Conservation (phyloP, 768 basidiomycete species). For the Rhizopogon sp. region DNA sequence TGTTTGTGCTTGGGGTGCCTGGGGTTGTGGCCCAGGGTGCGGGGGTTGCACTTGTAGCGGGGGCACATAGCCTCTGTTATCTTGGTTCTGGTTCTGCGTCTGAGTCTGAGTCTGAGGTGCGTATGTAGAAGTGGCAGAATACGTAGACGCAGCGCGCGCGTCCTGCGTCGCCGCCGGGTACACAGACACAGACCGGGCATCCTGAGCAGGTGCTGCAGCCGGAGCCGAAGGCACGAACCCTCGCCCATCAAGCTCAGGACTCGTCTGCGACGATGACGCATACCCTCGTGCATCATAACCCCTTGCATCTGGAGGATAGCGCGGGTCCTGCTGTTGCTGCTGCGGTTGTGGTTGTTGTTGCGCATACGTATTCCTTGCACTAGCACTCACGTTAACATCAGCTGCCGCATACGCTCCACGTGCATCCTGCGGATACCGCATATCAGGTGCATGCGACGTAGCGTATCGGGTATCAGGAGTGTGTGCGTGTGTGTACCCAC, state of each 20-base stretch:
- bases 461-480: background rate
- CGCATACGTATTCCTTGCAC: slow-evolving; percentile 15
- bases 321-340: slow-evolving; percentile 7
- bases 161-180: no score
- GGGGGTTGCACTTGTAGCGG: slow-evolving; percentile 7
- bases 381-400: no score
- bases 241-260: background rate
- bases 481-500: background rate
- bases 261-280: background rate
- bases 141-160: no score
- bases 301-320: background rate
- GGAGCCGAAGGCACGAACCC: background rate
- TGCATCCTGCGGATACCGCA: slow-evolving; percentile 4
- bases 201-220: no score
- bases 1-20: slow-evolving; percentile 21
- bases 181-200: no score
- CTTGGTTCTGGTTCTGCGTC: no score
- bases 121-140: background rate
- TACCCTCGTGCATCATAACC: background rate
- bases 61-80: background rate
- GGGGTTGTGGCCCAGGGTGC: slow-evolving; percentile 15
- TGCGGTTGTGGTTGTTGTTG: slow-evolving; percentile 16
- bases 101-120: background rate
- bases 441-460: background rate
- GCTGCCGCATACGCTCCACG: slow-evolving; percentile 1